These are phyloP conservation scores for Fusarium keratoplasticum DNA, from an alignment of 2,329 filamentous ascomycete species.

Conservation along the genomic window DNA sequence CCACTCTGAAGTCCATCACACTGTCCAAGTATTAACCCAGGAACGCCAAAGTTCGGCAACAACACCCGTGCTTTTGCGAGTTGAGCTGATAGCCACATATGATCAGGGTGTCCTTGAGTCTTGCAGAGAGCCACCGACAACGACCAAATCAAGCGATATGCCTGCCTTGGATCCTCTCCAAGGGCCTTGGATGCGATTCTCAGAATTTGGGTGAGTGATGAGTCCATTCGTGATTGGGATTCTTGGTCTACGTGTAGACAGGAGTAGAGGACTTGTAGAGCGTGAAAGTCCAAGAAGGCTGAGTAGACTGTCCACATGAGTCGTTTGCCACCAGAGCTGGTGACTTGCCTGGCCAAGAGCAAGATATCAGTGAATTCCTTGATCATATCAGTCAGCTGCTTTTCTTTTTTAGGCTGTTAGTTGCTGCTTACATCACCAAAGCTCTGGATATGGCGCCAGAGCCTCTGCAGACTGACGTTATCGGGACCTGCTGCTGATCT, in stretches of 20 bases:
- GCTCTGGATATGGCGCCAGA: constrained; percentile 26
- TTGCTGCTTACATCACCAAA: constrained; percentile 29
- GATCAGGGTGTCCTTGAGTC: not conserved
- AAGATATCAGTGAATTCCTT: constrained; percentile 39
- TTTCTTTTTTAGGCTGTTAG: rapidly evolving
- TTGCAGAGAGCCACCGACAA: constrained; percentile 34
- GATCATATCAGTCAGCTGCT: not conserved
- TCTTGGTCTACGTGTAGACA: constrained; percentile 2
- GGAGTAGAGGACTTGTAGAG: constrained; percentile 21
- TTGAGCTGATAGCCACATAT: constrained; percentile 28
- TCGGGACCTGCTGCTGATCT: not conserved
- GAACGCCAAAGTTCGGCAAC: constrained; percentile 31
- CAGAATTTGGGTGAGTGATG: constrained; percentile 18
- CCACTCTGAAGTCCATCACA: constrained; percentile 1
- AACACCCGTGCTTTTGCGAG: constrained; percentile 23
- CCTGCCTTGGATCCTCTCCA: constrained; percentile 25
- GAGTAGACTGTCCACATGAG: constrained; percentile 41
- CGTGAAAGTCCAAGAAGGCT: constrained; percentile 34
- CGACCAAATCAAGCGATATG: constrained; percentile 40
- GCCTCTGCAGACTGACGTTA: not conserved
- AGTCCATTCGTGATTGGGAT: not conserved
- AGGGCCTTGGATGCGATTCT: constrained; percentile 33
- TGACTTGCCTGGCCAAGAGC: not conserved
- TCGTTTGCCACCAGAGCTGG: constrained; percentile 28
- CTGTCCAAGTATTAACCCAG: constrained; percentile 23